phyloP scores from a whole-genome alignment of 306 rosid genomes.

The Citrullus amarus region DNA sequence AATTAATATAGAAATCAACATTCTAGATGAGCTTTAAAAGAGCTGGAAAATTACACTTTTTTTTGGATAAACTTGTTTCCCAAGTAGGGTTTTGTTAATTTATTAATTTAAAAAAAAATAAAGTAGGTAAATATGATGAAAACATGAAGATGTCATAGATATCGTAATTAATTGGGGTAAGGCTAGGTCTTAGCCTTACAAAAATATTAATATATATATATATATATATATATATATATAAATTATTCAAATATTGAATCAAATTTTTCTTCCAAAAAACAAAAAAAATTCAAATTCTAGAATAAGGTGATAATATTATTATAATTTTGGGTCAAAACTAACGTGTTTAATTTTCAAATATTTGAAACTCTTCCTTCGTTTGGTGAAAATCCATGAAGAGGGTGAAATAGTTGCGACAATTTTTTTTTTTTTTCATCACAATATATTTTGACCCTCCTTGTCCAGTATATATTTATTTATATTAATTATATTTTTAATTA shows the following conservation, averaged over 20 bases:
- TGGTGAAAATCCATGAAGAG: neutral
- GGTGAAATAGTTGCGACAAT: neutral
- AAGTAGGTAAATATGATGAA: neutral
- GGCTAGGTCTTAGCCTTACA: neutral
- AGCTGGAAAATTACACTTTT: neutral
- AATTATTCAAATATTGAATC: neutral
- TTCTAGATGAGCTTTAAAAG: neutral
- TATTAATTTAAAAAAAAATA: neutral
- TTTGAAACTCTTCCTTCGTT: neutral
- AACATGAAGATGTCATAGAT: neutral
- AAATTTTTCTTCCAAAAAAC: neutral
- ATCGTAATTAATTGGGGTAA: neutral
- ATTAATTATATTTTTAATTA: too few species aligned
- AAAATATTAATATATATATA: neutral
- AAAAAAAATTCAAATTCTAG: neutral
- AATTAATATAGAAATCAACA: neutral
- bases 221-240: neutral
- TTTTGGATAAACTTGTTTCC: neutral
- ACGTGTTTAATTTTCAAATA: slow-evolving; percentile 4
- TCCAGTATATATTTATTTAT: too few species aligned
- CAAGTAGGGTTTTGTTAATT: neutral
- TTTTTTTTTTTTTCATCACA: neutral
- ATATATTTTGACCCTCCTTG: too few species aligned
- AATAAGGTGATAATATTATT: neutral
- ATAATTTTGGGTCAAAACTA: neutral